Evolutionary conservation across 208 protist genomes (phyloP).

Genomic region (Trypanosoma cruzi): DNA sequence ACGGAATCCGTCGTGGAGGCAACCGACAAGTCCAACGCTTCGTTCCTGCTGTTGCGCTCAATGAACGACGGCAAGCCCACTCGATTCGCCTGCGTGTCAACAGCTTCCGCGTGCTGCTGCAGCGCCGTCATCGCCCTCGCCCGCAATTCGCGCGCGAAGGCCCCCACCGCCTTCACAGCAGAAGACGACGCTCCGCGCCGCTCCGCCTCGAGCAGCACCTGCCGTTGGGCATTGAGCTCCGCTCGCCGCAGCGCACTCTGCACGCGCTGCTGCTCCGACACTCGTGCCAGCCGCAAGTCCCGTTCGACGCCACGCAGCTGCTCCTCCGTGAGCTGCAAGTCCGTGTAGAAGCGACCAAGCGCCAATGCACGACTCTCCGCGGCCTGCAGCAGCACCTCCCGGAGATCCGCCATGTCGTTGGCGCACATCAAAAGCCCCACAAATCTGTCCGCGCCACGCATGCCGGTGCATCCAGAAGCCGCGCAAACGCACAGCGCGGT

Average conservation of each 20-base stretch:
- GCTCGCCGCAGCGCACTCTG: constrained; percentile 1
- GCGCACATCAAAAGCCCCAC: neutral
- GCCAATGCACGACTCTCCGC: constrained; percentile 18
- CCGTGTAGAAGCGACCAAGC: constrained; percentile 21
- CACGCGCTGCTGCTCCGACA: constrained; percentile 16
- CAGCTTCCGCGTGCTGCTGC: too few species aligned
- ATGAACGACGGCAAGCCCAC: too few species aligned
- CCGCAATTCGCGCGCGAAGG: too few species aligned
- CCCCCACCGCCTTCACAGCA: neutral
- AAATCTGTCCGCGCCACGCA: neutral
- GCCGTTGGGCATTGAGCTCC: constrained; percentile 15
- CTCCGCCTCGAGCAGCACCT: constrained; percentile 5
- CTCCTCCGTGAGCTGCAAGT: constrained; percentile 10
- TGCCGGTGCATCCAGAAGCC: too few species aligned
- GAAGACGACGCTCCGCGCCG: neutral
- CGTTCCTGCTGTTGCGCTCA: too few species aligned
- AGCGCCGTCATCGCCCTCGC: too few species aligned
- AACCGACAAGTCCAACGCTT: too few species aligned
- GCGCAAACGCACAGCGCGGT: too few species aligned
- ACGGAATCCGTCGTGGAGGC: too few species aligned
- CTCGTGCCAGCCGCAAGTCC: constrained; percentile 11
- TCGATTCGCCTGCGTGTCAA: too few species aligned
- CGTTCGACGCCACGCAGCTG: neutral
- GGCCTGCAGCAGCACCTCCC: constrained; percentile 1
- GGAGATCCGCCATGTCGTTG: neutral